phyloP scores from a whole-genome alignment of 208 protist species.

The Naegleria lovaniensis region DNA sequence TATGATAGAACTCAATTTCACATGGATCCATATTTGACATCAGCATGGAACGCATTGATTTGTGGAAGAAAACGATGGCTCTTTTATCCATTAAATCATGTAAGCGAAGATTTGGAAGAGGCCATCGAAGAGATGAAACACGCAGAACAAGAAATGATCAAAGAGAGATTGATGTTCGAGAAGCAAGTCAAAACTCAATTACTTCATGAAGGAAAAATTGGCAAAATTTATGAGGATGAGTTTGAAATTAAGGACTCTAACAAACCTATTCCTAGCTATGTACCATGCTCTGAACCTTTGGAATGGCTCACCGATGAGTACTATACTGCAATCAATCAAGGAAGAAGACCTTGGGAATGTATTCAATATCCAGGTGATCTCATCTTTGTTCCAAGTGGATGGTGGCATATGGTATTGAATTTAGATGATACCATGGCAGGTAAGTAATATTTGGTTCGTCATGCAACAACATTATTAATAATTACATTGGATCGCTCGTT shows the following conservation, averaged over 20 bases:
- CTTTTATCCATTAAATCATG: conserved; percentile 7
- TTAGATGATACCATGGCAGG: conserved; percentile 12
- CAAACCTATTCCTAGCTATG: not conserved
- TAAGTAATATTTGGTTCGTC: too few species aligned
- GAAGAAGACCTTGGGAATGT: not conserved
- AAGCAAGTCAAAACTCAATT: not conserved
- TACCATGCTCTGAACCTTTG: not conserved
- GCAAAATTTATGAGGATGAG: not conserved
- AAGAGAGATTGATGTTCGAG: not conserved
- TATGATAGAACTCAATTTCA: not conserved
- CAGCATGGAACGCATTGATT: conserved; percentile 23
- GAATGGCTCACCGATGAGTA: not conserved
- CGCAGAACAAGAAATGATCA: not conserved
- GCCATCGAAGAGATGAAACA: not conserved
- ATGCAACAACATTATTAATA: too few species aligned
- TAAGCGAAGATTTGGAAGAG: not conserved
- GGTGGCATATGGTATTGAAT: conserved; percentile 30
- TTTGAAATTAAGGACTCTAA: not conserved
- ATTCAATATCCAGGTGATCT: conserved; percentile 18
- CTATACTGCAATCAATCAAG: not conserved
- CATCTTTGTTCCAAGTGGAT: conserved; percentile 17
- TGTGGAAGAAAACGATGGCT: conserved; percentile 14
- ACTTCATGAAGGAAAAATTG: not conserved
- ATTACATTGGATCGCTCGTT: too few species aligned
- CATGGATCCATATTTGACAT: conserved; percentile 8